These are phyloP conservation scores for Amanita pseudoporphyria DNA, from an alignment of 768 basidiomycete genomes.

Conservation along the genomic window DNA sequence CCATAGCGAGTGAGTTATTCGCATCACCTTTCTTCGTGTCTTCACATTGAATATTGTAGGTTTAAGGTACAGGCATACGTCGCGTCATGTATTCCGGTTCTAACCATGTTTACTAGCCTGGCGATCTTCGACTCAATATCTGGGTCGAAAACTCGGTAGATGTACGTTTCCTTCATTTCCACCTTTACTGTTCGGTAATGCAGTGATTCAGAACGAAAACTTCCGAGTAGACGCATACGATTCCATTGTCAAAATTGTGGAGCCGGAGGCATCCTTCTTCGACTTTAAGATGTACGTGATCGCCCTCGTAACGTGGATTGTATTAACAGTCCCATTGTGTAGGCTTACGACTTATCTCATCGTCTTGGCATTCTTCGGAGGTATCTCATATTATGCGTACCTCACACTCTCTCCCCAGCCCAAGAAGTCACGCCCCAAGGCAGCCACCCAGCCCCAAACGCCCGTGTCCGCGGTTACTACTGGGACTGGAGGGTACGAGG, in stretches of 20 bases:
- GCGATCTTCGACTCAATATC: constrained; percentile 61
- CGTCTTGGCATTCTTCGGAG: constrained; percentile 52
- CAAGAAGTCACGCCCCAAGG: constrained; percentile 44
- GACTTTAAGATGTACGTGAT: constrained; percentile 67
- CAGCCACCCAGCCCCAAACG: constrained; percentile 35
- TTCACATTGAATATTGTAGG: constrained; percentile 24
- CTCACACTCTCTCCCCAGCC: constrained; percentile 52
- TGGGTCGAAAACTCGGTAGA: constrained; percentile 68
- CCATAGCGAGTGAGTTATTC: constrained; percentile 64
- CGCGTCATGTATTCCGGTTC: neutral
- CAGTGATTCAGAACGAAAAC: constrained; percentile 34
- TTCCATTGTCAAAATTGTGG: constrained; percentile 68
- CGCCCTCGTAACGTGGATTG: neutral
- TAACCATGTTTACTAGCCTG: constrained; percentile 38
- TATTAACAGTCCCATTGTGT: neutral
- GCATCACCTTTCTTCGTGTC: constrained; percentile 1
- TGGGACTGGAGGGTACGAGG: constrained; percentile 64
- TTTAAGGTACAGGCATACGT: constrained; percentile 42
- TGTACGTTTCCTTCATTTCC: constrained; percentile 26
- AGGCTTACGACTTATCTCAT: constrained; percentile 66
- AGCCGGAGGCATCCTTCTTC: constrained; percentile 68
- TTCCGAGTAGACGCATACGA: constrained; percentile 66
- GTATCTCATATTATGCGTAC: constrained; percentile 56
- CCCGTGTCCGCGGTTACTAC: constrained; percentile 54
- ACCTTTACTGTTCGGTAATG: neutral